A percentile compares a stretch with the other conserved stretches of the same genome.
These are phyloP conservation scores for Trichoderma sp. DNA, from an alignment of 2,329 filamentous ascomycete genomes.

Conservation along the genomic window DNA sequence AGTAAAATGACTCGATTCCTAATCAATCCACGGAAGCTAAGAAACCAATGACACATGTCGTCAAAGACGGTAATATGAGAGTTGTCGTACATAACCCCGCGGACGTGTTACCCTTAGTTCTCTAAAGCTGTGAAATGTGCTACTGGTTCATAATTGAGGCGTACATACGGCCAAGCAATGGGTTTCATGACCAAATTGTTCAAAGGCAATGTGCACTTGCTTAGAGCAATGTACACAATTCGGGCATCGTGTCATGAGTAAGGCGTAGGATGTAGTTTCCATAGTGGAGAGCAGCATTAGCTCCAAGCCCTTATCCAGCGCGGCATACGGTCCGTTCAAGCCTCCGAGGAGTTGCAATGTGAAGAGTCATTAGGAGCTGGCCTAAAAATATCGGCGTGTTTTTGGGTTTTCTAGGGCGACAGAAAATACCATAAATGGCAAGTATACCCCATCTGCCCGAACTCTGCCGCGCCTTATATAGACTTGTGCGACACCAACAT, in stretches of 20 bases:
- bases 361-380: neutral
- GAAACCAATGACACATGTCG: neutral
- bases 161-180: neutral
- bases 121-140: neutral
- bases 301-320: neutral
- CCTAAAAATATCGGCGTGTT: neutral
- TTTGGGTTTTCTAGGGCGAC: neutral
- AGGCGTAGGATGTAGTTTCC: neutral
- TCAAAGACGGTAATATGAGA: neutral
- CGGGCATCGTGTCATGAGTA: conserved; percentile 5
- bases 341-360: neutral
- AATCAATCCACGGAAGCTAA: neutral
- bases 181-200: rapidly evolving
- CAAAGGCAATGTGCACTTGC: neutral
- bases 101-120: too few relatives aligned
- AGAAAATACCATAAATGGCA: neutral
- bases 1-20: neutral
- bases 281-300: neutral
- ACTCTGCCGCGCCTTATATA: neutral
- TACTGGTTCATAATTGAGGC: neutral
- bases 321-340: neutral
- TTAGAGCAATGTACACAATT: neutral
- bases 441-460: neutral
- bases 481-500: neutral
- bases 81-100: neutral